Base-by-base conservation (phyloP, 371 early-diverging fungal genomes). In the Mucor circinelloides region DNA sequence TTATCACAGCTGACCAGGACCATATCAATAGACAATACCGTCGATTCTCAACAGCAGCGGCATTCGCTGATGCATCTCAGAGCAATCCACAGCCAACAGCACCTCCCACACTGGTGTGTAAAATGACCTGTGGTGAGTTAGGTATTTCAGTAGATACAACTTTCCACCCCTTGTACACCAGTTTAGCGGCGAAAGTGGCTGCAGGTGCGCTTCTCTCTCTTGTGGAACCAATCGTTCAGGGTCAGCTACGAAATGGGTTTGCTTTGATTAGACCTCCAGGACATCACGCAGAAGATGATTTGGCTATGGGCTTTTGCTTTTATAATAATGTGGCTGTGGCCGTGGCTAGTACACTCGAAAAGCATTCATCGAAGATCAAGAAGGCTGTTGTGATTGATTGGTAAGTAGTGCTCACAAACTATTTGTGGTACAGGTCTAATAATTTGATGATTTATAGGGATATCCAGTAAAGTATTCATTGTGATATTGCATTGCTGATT, bases 271-370 rank as follows among this genome's bases (percentile, higher is more conserved):
- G 90, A 44, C 89, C 87, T 28, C 89, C 89, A 66, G 89, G 84
- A 2, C 90, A 90, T 73, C 90, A 90, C 62, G 89, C 90, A 19
- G 89, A 90, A 72, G 79, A 83, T 52, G 83, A 88, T 64, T 78
- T 76, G 32, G 89, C 87, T 13, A 90, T 87, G 90, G 90, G 90
- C 6, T 90, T 85, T 68, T 90, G 90, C 54, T 85, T 87, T 58
- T 89, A 85, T 70, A 90, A 90, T 69, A 90, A 89, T 68, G 89
- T 88, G 7, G 90, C 89, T 15, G 85, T 90, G 32, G 87, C 90
- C 9, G 89, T 85, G 12, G 75, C 83, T 13, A 67, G 80, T 21
- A 81, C 85, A 0, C 40, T 88, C 27, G 77, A 79, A 25, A 82
- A 78, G 62, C 79, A 86, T 64, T 77, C 86, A 0, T 60, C 75